These are phyloP conservation scores for Xerocomus potaroensis DNA, from an alignment of 768 basidiomycete genomes.

Conservation along the genomic window DNA sequence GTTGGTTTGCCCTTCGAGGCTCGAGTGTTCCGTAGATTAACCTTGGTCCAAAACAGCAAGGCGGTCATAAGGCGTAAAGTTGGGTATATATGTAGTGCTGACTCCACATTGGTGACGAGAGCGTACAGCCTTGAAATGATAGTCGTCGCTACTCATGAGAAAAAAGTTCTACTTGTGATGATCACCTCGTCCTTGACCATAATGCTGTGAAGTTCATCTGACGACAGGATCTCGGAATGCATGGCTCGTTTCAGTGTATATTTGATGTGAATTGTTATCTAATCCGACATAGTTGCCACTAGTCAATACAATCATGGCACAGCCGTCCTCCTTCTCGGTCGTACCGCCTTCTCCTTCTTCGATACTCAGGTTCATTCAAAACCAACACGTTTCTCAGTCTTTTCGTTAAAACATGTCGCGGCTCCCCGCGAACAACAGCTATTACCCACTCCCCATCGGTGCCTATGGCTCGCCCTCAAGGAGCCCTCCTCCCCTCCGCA, in stretches of 20 bases:
- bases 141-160: too few species aligned
- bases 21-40: neutral
- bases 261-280: conserved; percentile 10
- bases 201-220: too few species aligned
- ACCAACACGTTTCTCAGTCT: neutral
- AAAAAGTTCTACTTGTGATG: too few species aligned
- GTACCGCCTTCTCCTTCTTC: too few species aligned
- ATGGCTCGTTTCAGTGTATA: too few species aligned
- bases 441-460: conserved; percentile 31
- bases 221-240: too few species aligned
- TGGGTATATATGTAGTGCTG: too few species aligned
- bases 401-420: conserved; percentile 16
- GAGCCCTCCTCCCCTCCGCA: conserved; percentile 26
- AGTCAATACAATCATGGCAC: neutral
- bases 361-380: neutral
- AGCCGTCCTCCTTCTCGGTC: neutral
- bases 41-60: conserved; percentile 10
- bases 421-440: conserved; percentile 28
- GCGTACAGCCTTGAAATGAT: too few species aligned
- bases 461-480: conserved; percentile 26
- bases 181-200: too few species aligned
- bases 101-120: too few species aligned
- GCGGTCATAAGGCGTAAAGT: too few species aligned
- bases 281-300: conserved; percentile 7
- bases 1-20: conserved; percentile 21